Conservation (phyloP, 1,139 yeast species). For the Suhomyces taliae region DNA sequence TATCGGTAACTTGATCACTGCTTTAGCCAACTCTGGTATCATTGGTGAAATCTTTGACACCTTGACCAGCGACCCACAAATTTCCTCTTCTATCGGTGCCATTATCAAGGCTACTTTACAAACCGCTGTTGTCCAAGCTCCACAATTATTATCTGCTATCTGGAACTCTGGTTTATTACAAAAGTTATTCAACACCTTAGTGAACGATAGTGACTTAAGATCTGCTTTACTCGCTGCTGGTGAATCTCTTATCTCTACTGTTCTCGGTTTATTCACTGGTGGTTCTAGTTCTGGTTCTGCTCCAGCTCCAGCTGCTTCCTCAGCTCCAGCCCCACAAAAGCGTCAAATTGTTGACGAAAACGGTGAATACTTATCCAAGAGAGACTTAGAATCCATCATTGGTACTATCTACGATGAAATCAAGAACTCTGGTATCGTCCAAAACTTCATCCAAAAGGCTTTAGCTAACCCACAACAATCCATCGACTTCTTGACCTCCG, state of each 20-base stretch:
- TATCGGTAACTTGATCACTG: slow-evolving; percentile 37
- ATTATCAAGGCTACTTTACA: slow-evolving; percentile 36
- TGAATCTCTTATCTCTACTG: slow-evolving; percentile 35
- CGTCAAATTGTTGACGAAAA: slow-evolving; percentile 19
- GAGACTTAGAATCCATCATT: slow-evolving; percentile 36
- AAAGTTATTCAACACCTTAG: slow-evolving; percentile 33
- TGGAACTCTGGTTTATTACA: slow-evolving; percentile 47
- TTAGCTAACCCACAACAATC: slow-evolving; percentile 40
- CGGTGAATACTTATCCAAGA: slow-evolving; percentile 32
- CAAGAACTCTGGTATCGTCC: slow-evolving; percentile 38
- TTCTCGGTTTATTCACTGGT: slow-evolving; percentile 30
- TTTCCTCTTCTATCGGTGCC: slow-evolving; percentile 26
- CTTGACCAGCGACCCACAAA: slow-evolving; percentile 33
- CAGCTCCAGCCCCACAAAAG: slow-evolving; percentile 15
- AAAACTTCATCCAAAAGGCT: slow-evolving; percentile 32
- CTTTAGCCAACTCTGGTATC: slow-evolving; percentile 43
- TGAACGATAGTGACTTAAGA: slow-evolving; percentile 38
- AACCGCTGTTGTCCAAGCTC: slow-evolving; percentile 43
- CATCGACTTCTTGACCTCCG: slow-evolving; percentile 34
- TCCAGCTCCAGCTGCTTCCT: slow-evolving; percentile 20
- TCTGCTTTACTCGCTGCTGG: slow-evolving; percentile 37
- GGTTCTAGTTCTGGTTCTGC: slow-evolving; percentile 18
- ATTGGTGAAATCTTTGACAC: slow-evolving; percentile 38
- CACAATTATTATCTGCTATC: slow-evolving; percentile 43
- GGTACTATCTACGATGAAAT: slow-evolving; percentile 29